Percentiles rank a stretch among this genome's conserved stretches.
Conservation (phyloP, 805 yeast genomes). For the Candida fluviatilis region DNA sequence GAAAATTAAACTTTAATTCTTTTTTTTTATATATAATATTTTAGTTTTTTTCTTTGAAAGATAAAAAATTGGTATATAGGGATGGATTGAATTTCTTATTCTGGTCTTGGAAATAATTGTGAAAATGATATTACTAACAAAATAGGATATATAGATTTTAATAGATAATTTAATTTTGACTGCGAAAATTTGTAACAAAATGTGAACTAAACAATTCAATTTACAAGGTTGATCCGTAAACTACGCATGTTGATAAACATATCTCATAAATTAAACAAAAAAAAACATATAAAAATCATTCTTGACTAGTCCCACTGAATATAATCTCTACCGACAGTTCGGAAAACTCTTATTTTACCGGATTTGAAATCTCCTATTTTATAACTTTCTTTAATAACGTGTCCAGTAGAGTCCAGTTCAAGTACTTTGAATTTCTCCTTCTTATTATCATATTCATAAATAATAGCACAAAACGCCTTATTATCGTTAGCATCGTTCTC, state of each 20-base stretch:
- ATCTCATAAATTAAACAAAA: not conserved
- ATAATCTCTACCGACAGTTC: conserved; percentile 69
- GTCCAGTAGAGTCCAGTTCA: conserved; percentile 49
- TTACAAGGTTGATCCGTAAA: too few species aligned
- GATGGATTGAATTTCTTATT: conserved; percentile 1
- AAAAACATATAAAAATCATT: not conserved
- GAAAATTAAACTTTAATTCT: conserved; percentile 3
- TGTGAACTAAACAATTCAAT: too few species aligned
- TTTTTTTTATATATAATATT: conserved; percentile 1
- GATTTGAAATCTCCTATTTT: conserved; percentile 67
- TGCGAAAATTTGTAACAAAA: too few species aligned
- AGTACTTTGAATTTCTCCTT: conserved; percentile 70
- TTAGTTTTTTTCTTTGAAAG: conserved; percentile 4
- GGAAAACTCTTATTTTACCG: conserved; percentile 77
- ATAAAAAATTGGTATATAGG: conserved; percentile 2
- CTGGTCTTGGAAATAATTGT: conserved; percentile 5
- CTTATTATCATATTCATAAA: conserved; percentile 76
- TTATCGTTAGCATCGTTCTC: conserved; percentile 30
- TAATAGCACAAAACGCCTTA: conserved; percentile 48
- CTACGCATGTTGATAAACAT: too few species aligned
- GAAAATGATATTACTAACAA: not conserved
- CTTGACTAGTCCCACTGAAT: conserved; percentile 60
- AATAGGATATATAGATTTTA: too few species aligned
- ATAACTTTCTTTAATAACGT: conserved; percentile 57
- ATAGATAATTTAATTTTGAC: too few species aligned